Evolutionary conservation across 257 asterid genomes (phyloP), one percentile per base, ranked within the genome.

Genomic region (Jacaranda mimosifolia): DNA sequence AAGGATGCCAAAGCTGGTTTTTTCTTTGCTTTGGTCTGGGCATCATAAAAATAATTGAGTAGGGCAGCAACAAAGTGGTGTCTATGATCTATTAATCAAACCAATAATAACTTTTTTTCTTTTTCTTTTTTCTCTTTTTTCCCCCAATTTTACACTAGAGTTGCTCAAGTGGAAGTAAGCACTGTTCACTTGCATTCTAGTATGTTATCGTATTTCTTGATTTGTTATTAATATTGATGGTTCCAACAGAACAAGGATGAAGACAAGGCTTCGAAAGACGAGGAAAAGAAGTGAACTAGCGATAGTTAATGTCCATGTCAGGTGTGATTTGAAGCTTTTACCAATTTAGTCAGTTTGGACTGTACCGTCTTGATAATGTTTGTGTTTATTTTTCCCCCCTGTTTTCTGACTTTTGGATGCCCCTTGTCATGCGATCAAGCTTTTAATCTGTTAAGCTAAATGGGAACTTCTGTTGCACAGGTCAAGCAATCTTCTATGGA

Each of bases 201-300:
- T 4, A 26, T 48, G 18, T 9, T 63, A n/a, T 40, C 59, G 36
- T 12, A 49, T 53, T 48, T 40, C 66, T 55, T 46, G 26, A 14
- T 77, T 13, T 45, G 45, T 3, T 40, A 7, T 26, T 77, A 55
- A 55, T 57, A 19, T 40, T 3, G 36, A 53, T 72, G 58, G 65
- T 71, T 77, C 59, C 84, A 67, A 83, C 81, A 83, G 79, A 86
- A 81, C 68, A 82, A 83, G 75, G 85, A 85, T 9, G 91, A 90
- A 72, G 91, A 85, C 83, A 85, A 85, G 81, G 85, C 70, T 7
- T 84, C 85, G 3, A 84, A 88, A 84, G 92, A 90, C 13, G 94
- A 87, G 62, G 91, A 89, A 21, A 86, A 86, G 76, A 88, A 90
- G 70, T 86, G 82, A 86, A 60, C 74, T 63, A 63, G 83, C 73